Evolutionary conservation across 805 yeast genomes (phyloP), one percentile per base, ranked within the genome.

Genomic region (Wickerhamomyces tratensis): DNA sequence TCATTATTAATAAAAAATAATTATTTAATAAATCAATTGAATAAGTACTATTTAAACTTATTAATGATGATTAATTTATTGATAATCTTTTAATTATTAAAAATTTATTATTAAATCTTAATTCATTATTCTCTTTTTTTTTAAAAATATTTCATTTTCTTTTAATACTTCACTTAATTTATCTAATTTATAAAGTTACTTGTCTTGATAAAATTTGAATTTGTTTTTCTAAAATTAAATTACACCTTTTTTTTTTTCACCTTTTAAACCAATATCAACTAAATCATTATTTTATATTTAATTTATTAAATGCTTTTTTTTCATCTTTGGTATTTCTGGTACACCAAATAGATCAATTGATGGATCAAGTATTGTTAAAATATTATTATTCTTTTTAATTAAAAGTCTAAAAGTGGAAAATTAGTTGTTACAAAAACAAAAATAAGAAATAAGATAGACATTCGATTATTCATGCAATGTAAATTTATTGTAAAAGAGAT

Each of bases 231-330:
- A 56, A 39, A 13, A 55, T 48, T n/a, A 48, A 11, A 26, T 56
- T 55, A 35, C 61, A 46, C n/a, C n/a, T n/a, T n/a, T n/a, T 36
- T 54, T 52, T 25, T 53, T 45, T 33, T 56, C 61, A 31, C 59
- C 61, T 37, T 49, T 49, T 5, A 54, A 14, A 0, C 55, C 51
- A 27, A 45, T 47, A 33, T 27, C 34, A 5, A 39, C 5, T 49
- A 49, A 14, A 49, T 49, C 34, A 37, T 42, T 6, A 34, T 14
- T 33, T 33, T 26, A 33, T 15, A 20, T 20, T 31, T 31, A 12
- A 12, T 31, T 13, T 31, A 12, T 31, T 13, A 31, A 11, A 14
- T 20, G 20, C 4, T 4, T 20, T 20, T 20, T 20, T 20, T 20
- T 20, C 20, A 20, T 20, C 20, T 20, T 20, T 20, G 20, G 20